phyloP scores from a whole-genome alignment of 345 rosid genomes.

The Corchorus olitorius region DNA sequence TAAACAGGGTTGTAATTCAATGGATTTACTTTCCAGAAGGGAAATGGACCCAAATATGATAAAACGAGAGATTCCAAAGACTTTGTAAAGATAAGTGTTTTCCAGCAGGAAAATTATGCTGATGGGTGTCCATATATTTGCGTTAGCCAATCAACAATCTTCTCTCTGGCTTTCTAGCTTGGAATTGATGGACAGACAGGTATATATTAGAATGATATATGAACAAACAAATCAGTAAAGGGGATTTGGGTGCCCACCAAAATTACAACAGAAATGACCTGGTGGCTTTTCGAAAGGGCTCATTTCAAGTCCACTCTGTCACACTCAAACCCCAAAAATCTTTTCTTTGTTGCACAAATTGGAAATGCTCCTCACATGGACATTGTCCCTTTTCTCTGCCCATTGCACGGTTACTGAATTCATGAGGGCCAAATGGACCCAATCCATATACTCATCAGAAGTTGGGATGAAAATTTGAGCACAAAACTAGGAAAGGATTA shows the following conservation, averaged over 20 bases:
- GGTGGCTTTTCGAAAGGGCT: neutral
- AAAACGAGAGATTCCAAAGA: neutral
- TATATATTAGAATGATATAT: neutral
- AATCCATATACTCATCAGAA: neutral
- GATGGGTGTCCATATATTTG: neutral
- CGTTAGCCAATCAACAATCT: neutral
- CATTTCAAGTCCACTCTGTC: neutral
- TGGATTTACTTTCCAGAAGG: neutral
- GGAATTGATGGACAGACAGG: neutral
- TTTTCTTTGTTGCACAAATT: neutral
- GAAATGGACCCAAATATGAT: neutral
- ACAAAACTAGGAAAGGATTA: neutral
- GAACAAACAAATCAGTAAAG: neutral
- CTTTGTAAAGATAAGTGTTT: neutral
- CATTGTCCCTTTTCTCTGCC: neutral
- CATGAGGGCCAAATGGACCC: neutral
- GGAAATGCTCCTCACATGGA: neutral
- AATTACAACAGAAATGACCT: neutral
- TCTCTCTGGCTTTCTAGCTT: neutral
- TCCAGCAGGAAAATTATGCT: neutral
- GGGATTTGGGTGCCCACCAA: neutral
- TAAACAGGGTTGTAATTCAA: neutral
- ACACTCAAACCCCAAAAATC: neutral
- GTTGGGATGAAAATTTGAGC: neutral
- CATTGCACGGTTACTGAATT: neutral